Evolutionary conservation across 164 flowering plant species (phyloP), one percentile per base, ranked within the genome.

Genomic region (Berberis thunbergii): DNA sequence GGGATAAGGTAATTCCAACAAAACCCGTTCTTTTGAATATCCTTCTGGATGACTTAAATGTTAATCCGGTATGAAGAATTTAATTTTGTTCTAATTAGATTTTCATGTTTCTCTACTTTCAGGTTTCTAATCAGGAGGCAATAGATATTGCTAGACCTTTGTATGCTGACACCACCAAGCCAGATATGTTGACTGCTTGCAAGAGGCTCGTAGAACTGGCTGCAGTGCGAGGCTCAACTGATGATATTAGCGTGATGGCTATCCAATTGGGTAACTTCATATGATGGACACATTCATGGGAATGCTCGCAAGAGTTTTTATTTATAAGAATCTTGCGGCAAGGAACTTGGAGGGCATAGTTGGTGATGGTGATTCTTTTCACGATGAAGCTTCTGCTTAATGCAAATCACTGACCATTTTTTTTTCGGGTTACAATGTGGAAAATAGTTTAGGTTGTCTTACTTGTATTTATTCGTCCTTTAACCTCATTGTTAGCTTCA

Each of bases 51-150:
- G 10, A 4, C n/a, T 52, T 52, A 12, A 6, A 10, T 2, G 3
- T 10, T 10, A 1, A 10, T 48, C 11, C 10, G 4, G 54, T 10
- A 4, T 26, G n/a, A 8, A 12, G 1, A 1, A 41, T 50, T 40
- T 53, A 43, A 6, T 48, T 49, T 5, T 57, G 42, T 64, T 61
- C 40, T 43, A 12, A 59, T 41, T 40, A 7, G 43, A 26, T 45
- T 12, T 9, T 9, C 13, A 6, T 66, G 41, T 9, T 46, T 56
- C n/a, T 6, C 26, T 26, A 26, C 26, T 43, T 66, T 46, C 87
- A 89, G 96, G 92, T 91, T 44, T 72, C 63, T 44, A 86, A 89
- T 71, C 98, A 91, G 68, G 97, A 88, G 65, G 96, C 98, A 1
- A 83, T 91, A 7, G 87, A 91, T 66, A 7, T 80, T 7, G 86